phyloP scores from a whole-genome alignment of 306 rosid genomes.

The Pterocarpus macrocarpus region DNA sequence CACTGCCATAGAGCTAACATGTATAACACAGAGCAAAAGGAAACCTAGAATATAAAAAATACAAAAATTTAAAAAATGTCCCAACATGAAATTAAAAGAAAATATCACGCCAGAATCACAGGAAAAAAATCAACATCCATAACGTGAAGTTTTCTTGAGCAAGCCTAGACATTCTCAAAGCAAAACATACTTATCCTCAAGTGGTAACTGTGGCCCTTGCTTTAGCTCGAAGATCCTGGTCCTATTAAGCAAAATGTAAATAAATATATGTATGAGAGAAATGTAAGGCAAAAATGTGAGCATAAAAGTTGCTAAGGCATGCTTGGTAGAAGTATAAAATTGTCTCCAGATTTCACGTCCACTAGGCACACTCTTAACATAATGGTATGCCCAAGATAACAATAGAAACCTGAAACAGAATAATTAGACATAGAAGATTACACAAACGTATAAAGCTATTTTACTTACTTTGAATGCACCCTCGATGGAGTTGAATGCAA shows the following conservation, averaged over 20 bases:
- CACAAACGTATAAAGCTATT: background rate
- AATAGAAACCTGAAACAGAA: slow-evolving; percentile 22
- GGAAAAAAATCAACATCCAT: slow-evolving; percentile 30
- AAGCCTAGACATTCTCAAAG: slow-evolving; percentile 40
- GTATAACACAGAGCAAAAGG: slow-evolving; percentile 1
- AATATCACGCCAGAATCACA: slow-evolving; percentile 26
- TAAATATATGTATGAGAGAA: slow-evolving; percentile 15
- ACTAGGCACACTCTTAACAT: slow-evolving; percentile 30
- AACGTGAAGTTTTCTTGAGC: slow-evolving; percentile 35
- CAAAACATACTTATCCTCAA: slow-evolving; percentile 71
- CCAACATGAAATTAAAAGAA: background rate
- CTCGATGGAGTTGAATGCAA: slow-evolving; percentile 94
- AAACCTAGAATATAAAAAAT: background rate
- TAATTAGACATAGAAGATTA: slow-evolving; percentile 13
- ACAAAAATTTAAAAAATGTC: slow-evolving; percentile 1
- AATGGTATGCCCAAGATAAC: slow-evolving; percentile 32
- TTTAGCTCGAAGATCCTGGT: slow-evolving; percentile 59
- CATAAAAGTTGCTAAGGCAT: slow-evolving; percentile 14
- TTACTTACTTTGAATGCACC: slow-evolving; percentile 76
- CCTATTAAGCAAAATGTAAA: slow-evolving; percentile 57
- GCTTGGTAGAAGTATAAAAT: slow-evolving; percentile 29
- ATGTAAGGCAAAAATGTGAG: slow-evolving; percentile 26
- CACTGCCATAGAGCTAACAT: background rate
- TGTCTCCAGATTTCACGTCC: slow-evolving; percentile 39
- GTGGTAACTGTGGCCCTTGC: slow-evolving; percentile 67